phyloP scores from a whole-genome alignment of 306 rosid species.

The Hippophae tibetana region DNA sequence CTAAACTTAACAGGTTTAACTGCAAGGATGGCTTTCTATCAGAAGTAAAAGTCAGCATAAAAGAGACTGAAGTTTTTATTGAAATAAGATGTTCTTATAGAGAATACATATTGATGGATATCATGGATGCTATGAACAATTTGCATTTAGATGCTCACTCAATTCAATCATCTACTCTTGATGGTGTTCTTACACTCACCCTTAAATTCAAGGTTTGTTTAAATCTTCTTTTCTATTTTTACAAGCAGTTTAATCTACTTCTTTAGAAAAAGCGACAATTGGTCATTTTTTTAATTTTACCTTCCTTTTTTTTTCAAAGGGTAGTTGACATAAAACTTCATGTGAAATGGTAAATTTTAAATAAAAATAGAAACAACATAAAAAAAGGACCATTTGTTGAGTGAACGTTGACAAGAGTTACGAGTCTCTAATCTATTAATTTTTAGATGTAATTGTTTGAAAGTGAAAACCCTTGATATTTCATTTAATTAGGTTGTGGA shows the following conservation, averaged over 20 bases:
- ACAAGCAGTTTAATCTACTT: too few species aligned
- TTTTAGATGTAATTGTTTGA: neutral
- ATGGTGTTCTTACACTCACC: slow-evolving; percentile 54
- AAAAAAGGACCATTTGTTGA: too few species aligned
- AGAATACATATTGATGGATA: slow-evolving; percentile 57
- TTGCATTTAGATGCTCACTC: slow-evolving; percentile 61
- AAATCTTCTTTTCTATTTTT: too few species aligned
- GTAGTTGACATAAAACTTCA: too few species aligned
- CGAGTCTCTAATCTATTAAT: too few species aligned
- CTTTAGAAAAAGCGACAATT: too few species aligned
- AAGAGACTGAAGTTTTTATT: slow-evolving; percentile 52
- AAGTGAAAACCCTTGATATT: neutral
- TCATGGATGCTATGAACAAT: slow-evolving; percentile 59
- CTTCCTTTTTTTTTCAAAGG: neutral
- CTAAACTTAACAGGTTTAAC: slow-evolving; percentile 19
- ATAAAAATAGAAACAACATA: too few species aligned
- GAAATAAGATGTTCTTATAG: slow-evolving; percentile 74
- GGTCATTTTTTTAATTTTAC: neutral
- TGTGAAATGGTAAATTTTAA: too few species aligned
- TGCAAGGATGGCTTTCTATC: slow-evolving; percentile 25
- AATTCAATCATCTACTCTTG: slow-evolving; percentile 53
- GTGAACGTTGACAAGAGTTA: too few species aligned
- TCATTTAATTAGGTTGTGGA: slow-evolving; percentile 7
- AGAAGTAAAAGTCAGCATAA: slow-evolving; percentile 49
- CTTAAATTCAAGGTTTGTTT: slow-evolving; percentile 70